Evolutionary conservation across 108 stramenopile species (phyloP).

Genomic region (Epithemia pelagica): DNA sequence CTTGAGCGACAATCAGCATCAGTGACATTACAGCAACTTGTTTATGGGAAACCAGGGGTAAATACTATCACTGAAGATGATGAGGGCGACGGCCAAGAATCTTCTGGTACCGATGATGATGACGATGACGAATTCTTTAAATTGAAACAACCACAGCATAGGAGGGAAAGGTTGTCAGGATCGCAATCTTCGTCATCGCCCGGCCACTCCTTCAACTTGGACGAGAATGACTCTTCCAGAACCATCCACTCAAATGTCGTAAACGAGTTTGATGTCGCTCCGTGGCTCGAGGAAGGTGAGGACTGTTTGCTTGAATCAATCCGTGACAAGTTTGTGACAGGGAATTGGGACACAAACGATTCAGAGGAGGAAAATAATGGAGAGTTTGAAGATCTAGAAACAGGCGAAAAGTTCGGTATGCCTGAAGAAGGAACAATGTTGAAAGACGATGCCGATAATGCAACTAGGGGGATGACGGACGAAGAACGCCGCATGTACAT

Average conservation of each 20-base stretch:
- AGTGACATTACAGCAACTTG: slow-evolving; percentile 62
- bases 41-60: slow-evolving; percentile 48
- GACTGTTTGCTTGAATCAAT: slow-evolving; percentile 74
- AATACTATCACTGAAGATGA: slow-evolving; percentile 18
- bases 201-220: slow-evolving; percentile 13
- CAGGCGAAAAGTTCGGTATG: slow-evolving; percentile 64
- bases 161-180: not conserved
- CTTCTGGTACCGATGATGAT: slow-evolving; percentile 10
- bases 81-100: not conserved
- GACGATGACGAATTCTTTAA: slow-evolving; percentile 42
- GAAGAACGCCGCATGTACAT: slow-evolving; percentile 78
- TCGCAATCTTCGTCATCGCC: not conserved
- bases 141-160: slow-evolving; percentile 10
- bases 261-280: slow-evolving; percentile 37
- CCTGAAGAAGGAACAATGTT: slow-evolving; percentile 28
- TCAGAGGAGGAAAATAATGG: slow-evolving; percentile 49
- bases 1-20: slow-evolving; percentile 54
- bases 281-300: slow-evolving; percentile 72
- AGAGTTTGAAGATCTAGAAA: slow-evolving; percentile 93
- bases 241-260: slow-evolving; percentile 13
- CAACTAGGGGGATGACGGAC: slow-evolving; percentile 72
- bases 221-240: slow-evolving; percentile 68
- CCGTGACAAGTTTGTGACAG: slow-evolving; percentile 92
- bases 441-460: slow-evolving; percentile 40
- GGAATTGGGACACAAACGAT: slow-evolving; percentile 72